Evolutionary conservation across 1,139 yeast species (phyloP).

Genomic region (Suhomyces taliae): DNA sequence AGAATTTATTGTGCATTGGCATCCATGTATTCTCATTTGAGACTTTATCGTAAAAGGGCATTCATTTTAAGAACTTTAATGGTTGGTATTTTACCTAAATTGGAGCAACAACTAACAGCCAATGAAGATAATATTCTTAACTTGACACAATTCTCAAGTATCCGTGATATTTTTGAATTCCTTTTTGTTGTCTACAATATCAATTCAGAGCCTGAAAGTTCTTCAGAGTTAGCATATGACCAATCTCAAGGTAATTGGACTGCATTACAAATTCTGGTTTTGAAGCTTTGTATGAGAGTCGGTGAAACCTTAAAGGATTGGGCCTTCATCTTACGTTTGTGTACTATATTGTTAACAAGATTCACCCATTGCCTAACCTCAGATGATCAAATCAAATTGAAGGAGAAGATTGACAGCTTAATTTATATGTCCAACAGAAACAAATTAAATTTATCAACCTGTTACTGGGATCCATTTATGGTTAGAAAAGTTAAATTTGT

Average conservation of each 20-base stretch:
- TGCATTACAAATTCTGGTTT: constrained; percentile 55
- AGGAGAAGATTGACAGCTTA: constrained; percentile 28
- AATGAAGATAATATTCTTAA: constrained; percentile 3
- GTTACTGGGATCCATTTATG: constrained; percentile 74
- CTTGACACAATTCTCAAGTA: constrained; percentile 12
- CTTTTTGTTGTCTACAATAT: constrained; percentile 47
- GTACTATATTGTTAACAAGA: constrained; percentile 54
- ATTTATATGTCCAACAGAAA: constrained; percentile 19
- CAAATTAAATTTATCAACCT: constrained; percentile 19
- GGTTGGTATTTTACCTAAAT: constrained; percentile 49
- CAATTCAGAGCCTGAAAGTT: constrained; percentile 28
- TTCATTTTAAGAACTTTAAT: constrained; percentile 66
- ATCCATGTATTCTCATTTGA: constrained; percentile 59
- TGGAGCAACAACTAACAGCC: constrained; percentile 16
- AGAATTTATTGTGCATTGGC: constrained; percentile 68
- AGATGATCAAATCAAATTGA: constrained; percentile 37
- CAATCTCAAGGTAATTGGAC: constrained; percentile 48
- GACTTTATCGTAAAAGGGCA: constrained; percentile 65
- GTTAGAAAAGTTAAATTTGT: constrained; percentile 52
- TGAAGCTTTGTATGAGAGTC: constrained; percentile 55
- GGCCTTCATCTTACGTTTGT: constrained; percentile 46
- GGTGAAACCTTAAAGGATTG: constrained; percentile 53
- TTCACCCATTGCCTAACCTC: constrained; percentile 48
- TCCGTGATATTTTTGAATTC: constrained; percentile 35
- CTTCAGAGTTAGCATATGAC: constrained; percentile 22